These are phyloP conservation scores for Tolypocladium endophyticum DNA, from an alignment of 2,329 filamentous ascomycete genomes.

Conservation along the genomic window DNA sequence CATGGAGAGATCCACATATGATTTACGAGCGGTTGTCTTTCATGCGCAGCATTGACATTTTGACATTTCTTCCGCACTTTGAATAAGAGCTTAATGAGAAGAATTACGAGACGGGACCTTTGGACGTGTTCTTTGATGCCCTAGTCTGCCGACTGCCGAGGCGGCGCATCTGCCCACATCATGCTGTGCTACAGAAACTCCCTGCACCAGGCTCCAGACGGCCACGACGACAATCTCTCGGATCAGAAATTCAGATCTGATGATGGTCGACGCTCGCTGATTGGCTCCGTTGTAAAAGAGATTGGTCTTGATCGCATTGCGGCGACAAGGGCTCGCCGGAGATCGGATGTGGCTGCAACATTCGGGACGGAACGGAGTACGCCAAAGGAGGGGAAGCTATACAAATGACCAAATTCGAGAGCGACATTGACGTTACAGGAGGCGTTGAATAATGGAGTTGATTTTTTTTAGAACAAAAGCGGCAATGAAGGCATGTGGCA, in stretches of 20 bases:
- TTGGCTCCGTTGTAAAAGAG: background rate
- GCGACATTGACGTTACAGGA: background rate
- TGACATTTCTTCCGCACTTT: background rate
- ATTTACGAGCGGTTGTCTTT: constrained; percentile 1
- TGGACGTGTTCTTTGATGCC: background rate
- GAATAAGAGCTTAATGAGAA: constrained; percentile 4
- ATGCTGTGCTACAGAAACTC: background rate
- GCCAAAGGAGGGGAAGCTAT: background rate
- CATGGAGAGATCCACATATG: background rate
- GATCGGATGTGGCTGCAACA: background rate
- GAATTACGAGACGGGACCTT: constrained; percentile 1
- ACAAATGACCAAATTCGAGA: background rate
- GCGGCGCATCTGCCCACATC: background rate
- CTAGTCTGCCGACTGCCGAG: background rate
- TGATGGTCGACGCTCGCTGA: background rate
- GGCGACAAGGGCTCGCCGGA: background rate
- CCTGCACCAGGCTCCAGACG: background rate
- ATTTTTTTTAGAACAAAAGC: background rate
- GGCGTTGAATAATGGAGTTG: background rate
- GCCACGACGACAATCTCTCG: background rate
- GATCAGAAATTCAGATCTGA: background rate
- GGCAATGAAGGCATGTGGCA: background rate
- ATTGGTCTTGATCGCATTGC: background rate
- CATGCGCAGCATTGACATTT: background rate
- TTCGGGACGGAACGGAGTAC: background rate